A percentile compares a stretch with the other conserved stretches of the same genome.
These are phyloP conservation scores for Colletotrichum cordylinicola DNA, from an alignment of 2,329 filamentous ascomycete genomes.

Conservation along the genomic window DNA sequence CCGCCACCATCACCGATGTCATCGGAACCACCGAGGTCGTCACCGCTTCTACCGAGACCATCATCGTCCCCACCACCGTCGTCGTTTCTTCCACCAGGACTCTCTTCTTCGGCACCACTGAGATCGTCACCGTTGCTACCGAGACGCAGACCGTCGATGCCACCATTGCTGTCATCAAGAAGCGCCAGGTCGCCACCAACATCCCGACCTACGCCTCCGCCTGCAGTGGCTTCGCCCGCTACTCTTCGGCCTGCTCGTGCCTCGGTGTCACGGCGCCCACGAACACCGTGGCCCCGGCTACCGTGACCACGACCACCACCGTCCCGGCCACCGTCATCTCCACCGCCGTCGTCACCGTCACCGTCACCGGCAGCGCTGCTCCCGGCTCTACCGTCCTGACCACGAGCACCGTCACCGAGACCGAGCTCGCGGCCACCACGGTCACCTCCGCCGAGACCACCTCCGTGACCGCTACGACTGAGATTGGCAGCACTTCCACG, in stretches of 20 bases:
- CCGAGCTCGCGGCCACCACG: neutral
- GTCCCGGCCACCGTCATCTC: constrained; percentile 15
- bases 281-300: constrained; percentile 23
- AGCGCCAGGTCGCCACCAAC: constrained; percentile 4
- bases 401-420: neutral
- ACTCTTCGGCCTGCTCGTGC: constrained; percentile 30
- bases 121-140: constrained; percentile 16
- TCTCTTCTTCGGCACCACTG: constrained; percentile 10
- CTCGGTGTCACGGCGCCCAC: constrained; percentile 23
- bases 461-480: constrained; percentile 5
- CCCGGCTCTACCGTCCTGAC: neutral
- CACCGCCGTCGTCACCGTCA: constrained; percentile 18
- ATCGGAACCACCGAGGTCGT: constrained; percentile 1
- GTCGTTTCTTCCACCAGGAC: constrained; percentile 14
- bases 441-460: neutral
- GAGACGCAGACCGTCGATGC: constrained; percentile 17
- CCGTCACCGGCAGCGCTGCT: constrained; percentile 5
- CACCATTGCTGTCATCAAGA: constrained; percentile 3
- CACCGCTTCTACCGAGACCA: constrained; percentile 9
- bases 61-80: constrained; percentile 11
- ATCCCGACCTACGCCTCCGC: constrained; percentile 27
- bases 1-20: neutral
- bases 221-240: constrained; percentile 24
- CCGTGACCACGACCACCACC: constrained; percentile 14
- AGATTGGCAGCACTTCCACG: constrained; percentile 9